A percentile compares a stretch with the other conserved stretches of the same genome.
Evolutionary conservation across 495 filamentous ascomycete genomes (phyloP).

Genomic region (Thermothielavioides terrestris): DNA sequence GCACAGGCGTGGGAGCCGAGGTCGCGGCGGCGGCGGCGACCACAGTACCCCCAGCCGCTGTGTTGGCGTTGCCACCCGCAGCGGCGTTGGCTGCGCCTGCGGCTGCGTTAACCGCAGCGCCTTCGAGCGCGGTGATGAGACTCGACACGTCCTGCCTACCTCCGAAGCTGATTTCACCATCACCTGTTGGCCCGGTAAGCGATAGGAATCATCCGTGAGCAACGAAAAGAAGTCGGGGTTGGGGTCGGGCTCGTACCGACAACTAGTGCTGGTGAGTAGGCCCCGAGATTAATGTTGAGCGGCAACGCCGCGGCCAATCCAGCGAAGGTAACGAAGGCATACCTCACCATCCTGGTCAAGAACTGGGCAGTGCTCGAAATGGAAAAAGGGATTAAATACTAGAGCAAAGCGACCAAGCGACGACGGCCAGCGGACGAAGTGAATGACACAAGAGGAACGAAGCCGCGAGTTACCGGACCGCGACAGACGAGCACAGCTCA

Average conservation of each 20-base stretch:
- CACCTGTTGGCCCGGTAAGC: constrained; percentile 42
- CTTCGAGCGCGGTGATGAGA: constrained; percentile 41
- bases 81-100: constrained; percentile 18
- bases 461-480: constrained; percentile 23
- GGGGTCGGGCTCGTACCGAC: constrained; percentile 16
- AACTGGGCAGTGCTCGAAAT: neutral
- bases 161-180: constrained; percentile 54
- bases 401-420: constrained; percentile 28
- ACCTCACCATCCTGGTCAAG: constrained; percentile 33
- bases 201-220: too few species aligned
- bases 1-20: neutral
- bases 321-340: constrained; percentile 33
- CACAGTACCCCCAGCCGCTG: constrained; percentile 10
- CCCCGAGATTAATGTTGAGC: constrained; percentile 53
- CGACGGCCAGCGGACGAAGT: constrained; percentile 31
- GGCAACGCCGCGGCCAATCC: constrained; percentile 42
- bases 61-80: constrained; percentile 6
- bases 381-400: constrained; percentile 11
- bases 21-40: constrained; percentile 9
- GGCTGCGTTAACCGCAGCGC: constrained; percentile 40
- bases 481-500: constrained; percentile 31
- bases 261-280: constrained; percentile 49
- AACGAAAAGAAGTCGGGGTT: neutral
- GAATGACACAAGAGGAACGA: constrained; percentile 14
- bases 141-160: constrained; percentile 43